These are phyloP conservation scores for Babesia gibsoni DNA, from an alignment of 169 alveolate genomes.

Conservation along the genomic window DNA sequence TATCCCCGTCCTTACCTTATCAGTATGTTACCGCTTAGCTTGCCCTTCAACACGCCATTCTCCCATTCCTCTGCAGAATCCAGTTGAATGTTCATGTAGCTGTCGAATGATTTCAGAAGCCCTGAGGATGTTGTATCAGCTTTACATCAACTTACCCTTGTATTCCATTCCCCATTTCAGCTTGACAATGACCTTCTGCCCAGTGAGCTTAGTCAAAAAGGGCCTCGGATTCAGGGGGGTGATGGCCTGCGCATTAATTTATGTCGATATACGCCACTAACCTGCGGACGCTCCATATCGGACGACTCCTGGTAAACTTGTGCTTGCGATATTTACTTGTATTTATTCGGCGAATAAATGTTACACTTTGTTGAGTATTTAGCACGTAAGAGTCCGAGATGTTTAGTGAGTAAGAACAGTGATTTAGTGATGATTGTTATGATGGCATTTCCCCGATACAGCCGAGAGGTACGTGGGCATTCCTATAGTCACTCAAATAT, in stretches of 20 bases:
- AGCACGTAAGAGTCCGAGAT: no score
- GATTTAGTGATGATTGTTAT: no score
- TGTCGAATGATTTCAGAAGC: slow-evolving; percentile 84
- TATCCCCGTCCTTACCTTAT: slow-evolving; percentile 65
- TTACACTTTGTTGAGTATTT: no score
- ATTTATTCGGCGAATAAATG: no score
- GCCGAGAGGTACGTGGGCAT: no score
- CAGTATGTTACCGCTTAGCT: slow-evolving; percentile 81
- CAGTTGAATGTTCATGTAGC: slow-evolving; percentile 88
- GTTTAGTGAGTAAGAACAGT: no score
- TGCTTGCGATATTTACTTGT: no score
- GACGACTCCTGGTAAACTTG: neutral
- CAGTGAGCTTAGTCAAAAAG: slow-evolving; percentile 85
- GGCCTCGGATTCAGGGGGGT: slow-evolving; percentile 94
- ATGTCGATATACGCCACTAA: neutral
- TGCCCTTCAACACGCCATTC: slow-evolving; percentile 87
- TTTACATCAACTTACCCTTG: slow-evolving; percentile 79
- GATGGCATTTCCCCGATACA: no score
- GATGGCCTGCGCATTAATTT: slow-evolving; percentile 33
- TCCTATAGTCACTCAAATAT: no score
- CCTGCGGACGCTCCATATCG: slow-evolving; percentile 30
- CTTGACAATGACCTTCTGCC: slow-evolving; percentile 85
- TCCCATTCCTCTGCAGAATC: slow-evolving; percentile 91
- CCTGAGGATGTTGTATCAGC: slow-evolving; percentile 56
- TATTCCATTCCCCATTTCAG: slow-evolving; percentile 95